Percentiles rank a stretch among this genome's conserved stretches.
phyloP scores from a whole-genome alignment of 2,329 filamentous ascomycete genomes.

The Bipolaris cookei region DNA sequence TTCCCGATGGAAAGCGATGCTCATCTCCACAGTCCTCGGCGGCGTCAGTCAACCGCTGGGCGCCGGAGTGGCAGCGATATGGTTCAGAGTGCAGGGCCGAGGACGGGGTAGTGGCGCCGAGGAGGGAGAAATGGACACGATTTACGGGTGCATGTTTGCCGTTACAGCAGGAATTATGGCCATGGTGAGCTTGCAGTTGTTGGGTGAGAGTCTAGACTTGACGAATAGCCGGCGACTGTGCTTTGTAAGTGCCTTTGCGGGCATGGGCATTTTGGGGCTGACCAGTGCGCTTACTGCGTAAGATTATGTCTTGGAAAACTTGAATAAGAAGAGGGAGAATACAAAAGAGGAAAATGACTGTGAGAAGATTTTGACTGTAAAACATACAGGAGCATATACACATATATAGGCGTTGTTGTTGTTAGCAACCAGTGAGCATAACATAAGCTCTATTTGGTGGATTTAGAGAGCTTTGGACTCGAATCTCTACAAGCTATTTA shows the following conservation, averaged over 20 bases:
- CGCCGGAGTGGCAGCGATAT: constrained; percentile 80
- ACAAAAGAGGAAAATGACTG: neutral
- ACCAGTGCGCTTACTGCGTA: constrained; percentile 81
- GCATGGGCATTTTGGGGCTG: constrained; percentile 85
- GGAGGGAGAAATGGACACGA: constrained; percentile 62
- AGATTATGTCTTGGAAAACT: neutral
- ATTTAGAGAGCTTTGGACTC: no score
- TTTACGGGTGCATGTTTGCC: constrained; percentile 84
- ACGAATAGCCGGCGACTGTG: constrained; percentile 80
- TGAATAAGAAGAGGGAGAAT: neutral
- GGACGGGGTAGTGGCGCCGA: constrained; percentile 51
- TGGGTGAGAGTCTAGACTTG: constrained; percentile 82
- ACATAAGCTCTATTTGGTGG: no score
- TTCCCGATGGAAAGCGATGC: constrained; percentile 79
- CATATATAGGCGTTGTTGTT: neutral
- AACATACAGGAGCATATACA: no score
- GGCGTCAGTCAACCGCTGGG: constrained; percentile 87
- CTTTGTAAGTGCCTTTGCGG: constrained; percentile 79
- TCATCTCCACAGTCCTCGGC: constrained; percentile 82
- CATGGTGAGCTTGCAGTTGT: constrained; percentile 86
- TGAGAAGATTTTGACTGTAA: no score
- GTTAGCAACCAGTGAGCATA: no score
- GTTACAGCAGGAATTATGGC: constrained; percentile 94
- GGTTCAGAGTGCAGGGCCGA: constrained; percentile 75
- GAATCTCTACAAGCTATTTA: no score